Conservation (phyloP, 2,329 filamentous ascomycete genomes). For the Hyphodiscus sp. region DNA sequence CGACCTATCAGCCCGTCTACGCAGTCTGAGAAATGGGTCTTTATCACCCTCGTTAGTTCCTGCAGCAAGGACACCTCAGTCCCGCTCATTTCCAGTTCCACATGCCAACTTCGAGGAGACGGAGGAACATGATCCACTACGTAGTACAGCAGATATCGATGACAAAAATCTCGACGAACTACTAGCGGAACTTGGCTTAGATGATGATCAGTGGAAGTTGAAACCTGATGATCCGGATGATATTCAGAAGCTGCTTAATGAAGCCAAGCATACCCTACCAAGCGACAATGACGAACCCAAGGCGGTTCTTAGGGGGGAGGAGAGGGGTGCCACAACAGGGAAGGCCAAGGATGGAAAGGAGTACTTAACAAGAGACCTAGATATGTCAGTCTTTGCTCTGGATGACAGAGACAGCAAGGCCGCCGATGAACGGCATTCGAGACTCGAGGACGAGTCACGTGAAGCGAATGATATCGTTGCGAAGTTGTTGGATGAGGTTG, state of each 20-base stretch:
- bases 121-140: constrained; percentile 15
- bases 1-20: constrained; percentile 24
- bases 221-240: constrained; percentile 26
- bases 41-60: constrained; percentile 13
- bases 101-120: neutral
- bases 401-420: constrained; percentile 37
- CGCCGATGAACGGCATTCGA: constrained; percentile 35
- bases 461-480: constrained; percentile 27
- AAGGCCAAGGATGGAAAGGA: constrained; percentile 1
- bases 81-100: neutral
- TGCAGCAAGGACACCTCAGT: constrained; percentile 1
- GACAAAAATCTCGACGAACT: constrained; percentile 28
- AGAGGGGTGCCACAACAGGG: constrained; percentile 30
- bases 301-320: constrained; percentile 23
- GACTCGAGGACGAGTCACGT: constrained; percentile 22
- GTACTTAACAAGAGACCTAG: constrained; percentile 22
- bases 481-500: constrained; percentile 26
- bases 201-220: constrained; percentile 24
- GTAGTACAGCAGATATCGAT: constrained; percentile 13
- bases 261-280: constrained; percentile 17
- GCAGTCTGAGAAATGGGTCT: constrained; percentile 24
- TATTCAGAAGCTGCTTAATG: constrained; percentile 24
- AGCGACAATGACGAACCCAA: neutral
- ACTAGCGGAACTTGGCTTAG: constrained; percentile 24
- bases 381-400: constrained; percentile 32